Base-by-base conservation (phyloP, 768 basidiomycete genomes). In the Tulasnella sp. region DNA sequence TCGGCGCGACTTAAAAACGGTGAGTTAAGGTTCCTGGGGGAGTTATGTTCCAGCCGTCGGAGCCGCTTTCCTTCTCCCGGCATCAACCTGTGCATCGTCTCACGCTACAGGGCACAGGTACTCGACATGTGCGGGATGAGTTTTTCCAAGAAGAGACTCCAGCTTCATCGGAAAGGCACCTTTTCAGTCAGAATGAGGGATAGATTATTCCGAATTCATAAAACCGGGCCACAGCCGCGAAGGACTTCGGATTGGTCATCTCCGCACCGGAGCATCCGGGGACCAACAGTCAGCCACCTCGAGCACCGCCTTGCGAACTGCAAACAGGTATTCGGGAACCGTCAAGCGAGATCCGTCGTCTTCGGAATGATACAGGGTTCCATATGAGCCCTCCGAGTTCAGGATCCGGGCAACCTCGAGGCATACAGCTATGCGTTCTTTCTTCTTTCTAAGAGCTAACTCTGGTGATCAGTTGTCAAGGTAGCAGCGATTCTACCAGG, bases 1-100 rank as follows among this genome's bases (percentile, higher is more conserved):
- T 61, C 57, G 48, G 32, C 57, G 57, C 57, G 57, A 61, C 57
- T 26, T 61, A 61, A 61, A 32, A 61, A 26, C 11, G n/a, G 29
- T 7, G n/a, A 29, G 2, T 61, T 26, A 5, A 61, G 2, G 57
- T 61, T 61, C 57, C 10, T 61, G 57, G 3, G 57, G 57, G 57
- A 61, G n/a, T 61, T 61, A 61, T 61, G 57, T 61, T 61, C 57
- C 32, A n/a, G 29, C 57, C n/a, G 57, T 32, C 57, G 57, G 57
- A 13, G 9, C 57, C 57, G 57, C 0, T 29, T 61, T 61, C 4
- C 3, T 61, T 5, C 57, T 10, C 23, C n/a, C 26, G 57, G 1
- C 4, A 29, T 23, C n/a, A 61, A 11, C 26, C 57, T 5, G 57
- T 61, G 57, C 57, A 29, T 10, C 57, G 13, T 61, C 57, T n/a